Percentiles rank a stretch among this genome's conserved stretches.
phyloP scores from a whole-genome alignment of 176 grass and related monocot species.

The barley (Hordeum vulgare) region MorexV3_pseudomolecules_assembly NC_058519.1:10353897-10354396 shows the following conservation, averaged over 20 bases:
- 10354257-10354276: neutral
- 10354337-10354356: neutral
- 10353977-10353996: neutral
- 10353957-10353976: neutral
- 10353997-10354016: slow-evolving; percentile 20
- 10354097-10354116: neutral
- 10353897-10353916: slow-evolving; percentile 26
- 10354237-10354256: neutral
- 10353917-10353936: neutral
- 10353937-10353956: slow-evolving; percentile 25
- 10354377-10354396: neutral
- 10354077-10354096: neutral
- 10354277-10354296: neutral
- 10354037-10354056: slow-evolving; percentile 20
- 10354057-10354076: neutral
- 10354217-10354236: neutral
- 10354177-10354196: neutral
- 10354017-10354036: slow-evolving; percentile 15
- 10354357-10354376: neutral
- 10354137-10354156: neutral
- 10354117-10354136: neutral
- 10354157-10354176: neutral
- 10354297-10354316: neutral
- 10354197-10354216: neutral
- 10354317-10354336: neutral